phyloP scores from a whole-genome alignment of 768 basidiomycete species.

The Mycena albidolilacea region DNA sequence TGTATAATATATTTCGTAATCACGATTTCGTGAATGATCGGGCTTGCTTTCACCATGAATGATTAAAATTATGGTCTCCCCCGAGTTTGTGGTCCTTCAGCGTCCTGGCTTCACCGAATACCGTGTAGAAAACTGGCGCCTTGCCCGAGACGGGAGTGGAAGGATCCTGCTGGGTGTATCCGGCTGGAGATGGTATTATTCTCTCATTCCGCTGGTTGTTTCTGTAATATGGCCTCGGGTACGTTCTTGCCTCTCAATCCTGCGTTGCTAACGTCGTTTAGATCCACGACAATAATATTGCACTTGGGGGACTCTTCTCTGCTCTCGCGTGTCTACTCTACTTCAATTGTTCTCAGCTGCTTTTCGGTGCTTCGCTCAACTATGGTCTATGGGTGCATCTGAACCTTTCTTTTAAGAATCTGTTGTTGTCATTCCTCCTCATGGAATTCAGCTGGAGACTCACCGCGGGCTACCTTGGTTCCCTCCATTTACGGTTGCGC shows the following conservation, averaged over 20 bases:
- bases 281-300: slow-evolving; percentile 37
- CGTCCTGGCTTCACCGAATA: slow-evolving; percentile 70
- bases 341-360: slow-evolving; percentile 58
- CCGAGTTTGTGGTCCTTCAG: slow-evolving; percentile 67
- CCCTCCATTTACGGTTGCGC: slow-evolving; percentile 51
- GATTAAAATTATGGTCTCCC: slow-evolving; percentile 39
- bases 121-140: slow-evolving; percentile 67
- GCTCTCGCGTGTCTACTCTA: slow-evolving; percentile 47
- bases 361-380: slow-evolving; percentile 58
- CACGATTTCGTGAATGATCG: neutral
- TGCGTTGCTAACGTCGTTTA: slow-evolving; percentile 37
- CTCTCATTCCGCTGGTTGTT: slow-evolving; percentile 49
- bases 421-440: slow-evolving; percentile 72
- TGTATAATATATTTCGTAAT: neutral
- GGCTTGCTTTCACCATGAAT: slow-evolving; percentile 27
- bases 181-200: slow-evolving; percentile 55
- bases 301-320: slow-evolving; percentile 35
- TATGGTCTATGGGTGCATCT: slow-evolving; percentile 6
- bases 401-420: slow-evolving; percentile 69
- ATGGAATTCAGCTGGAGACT: slow-evolving; percentile 84
- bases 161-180: slow-evolving; percentile 49
- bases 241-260: slow-evolving; percentile 21
- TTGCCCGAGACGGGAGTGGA: slow-evolving; percentile 59
- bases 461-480: slow-evolving; percentile 68
- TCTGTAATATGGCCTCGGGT: slow-evolving; percentile 53